Evolutionary conservation across 2,329 filamentous ascomycete genomes (phyloP).

Genomic region (Myriosclerotinia scirpicola): DNA sequence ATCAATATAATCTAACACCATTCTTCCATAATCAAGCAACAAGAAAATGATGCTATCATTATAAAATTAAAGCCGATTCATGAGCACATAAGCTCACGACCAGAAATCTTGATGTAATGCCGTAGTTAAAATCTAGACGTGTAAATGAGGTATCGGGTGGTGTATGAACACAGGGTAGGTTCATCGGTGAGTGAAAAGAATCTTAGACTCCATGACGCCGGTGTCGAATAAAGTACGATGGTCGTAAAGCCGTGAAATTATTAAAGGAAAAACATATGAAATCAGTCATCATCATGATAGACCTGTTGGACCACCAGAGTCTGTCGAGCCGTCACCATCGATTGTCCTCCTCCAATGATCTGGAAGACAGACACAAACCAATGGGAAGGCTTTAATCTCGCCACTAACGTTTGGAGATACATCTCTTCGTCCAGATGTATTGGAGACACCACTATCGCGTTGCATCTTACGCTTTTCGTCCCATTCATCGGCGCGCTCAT

Average conservation of each 20-base stretch:
- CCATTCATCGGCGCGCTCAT: conserved; percentile 86
- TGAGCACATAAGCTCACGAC: conserved; percentile 32
- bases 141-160: conserved; percentile 21
- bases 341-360: conserved; percentile 98
- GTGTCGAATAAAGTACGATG: conserved; percentile 32
- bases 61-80: conserved; percentile 32
- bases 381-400: conserved; percentile 95
- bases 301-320: conserved; percentile 50
- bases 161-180: conserved; percentile 8
- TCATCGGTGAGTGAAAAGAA: conserved; percentile 10
- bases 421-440: conserved; percentile 64
- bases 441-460: conserved; percentile 90
- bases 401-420: conserved; percentile 67
- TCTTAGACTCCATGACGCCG: conserved; percentile 34
- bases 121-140: conserved; percentile 35
- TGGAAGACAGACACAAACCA: conserved; percentile 93
- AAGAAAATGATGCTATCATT: conserved; percentile 25
- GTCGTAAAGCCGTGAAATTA: conserved; percentile 39
- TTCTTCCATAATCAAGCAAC: conserved; percentile 23
- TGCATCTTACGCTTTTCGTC: conserved; percentile 73
- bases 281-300: conserved; percentile 24
- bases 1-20: conserved; percentile 22
- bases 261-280: conserved; percentile 12
- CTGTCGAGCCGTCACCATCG: conserved; percentile 77
- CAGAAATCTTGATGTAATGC: conserved; percentile 26